Evolutionary conservation across 2,329 filamentous ascomycete genomes (phyloP).

Genomic region (Fulvia fulva): DNA sequence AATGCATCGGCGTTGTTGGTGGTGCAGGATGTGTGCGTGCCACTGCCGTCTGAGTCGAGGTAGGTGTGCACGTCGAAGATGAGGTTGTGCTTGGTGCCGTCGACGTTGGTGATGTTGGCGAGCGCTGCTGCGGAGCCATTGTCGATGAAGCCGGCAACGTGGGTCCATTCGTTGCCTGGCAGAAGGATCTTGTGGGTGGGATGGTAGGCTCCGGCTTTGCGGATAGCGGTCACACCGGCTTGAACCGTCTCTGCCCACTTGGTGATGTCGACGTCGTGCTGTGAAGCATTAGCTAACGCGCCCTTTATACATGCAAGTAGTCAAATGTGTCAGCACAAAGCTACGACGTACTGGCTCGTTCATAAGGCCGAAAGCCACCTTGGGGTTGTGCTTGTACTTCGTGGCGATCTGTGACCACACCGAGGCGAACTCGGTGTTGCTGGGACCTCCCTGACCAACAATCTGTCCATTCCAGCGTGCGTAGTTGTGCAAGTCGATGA

Average conservation of each 20-base stretch:
- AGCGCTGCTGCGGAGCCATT: conserved; percentile 30
- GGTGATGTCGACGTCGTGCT: conserved; percentile 43
- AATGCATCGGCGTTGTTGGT: conserved; percentile 35
- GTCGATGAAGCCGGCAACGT: conserved; percentile 24
- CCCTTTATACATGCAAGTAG: too few species aligned
- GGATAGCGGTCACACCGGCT: conserved; percentile 61
- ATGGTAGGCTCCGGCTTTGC: conserved; percentile 55
- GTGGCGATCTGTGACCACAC: conserved; percentile 56
- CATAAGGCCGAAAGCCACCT: conserved; percentile 63
- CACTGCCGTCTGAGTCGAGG: conserved; percentile 39
- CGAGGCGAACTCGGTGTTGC: conserved; percentile 54
- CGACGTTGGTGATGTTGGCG: conserved; percentile 26
- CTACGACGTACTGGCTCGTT: conserved; percentile 51
- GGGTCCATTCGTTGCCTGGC: conserved; percentile 55
- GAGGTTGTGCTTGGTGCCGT: conserved; percentile 30
- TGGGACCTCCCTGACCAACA: conserved; percentile 63
- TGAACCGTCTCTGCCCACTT: conserved; percentile 60
- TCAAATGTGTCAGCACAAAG: too few species aligned
- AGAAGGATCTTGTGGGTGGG: conserved; percentile 60
- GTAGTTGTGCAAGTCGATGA: conserved; percentile 33
- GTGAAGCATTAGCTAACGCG: conserved; percentile 27
- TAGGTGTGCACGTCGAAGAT: conserved; percentile 44
- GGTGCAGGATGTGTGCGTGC: conserved; percentile 34
- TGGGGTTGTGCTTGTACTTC: conserved; percentile 53
- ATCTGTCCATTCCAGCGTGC: conserved; percentile 53